Percentiles rank a stretch among this genome's conserved stretches.
Evolutionary conservation across 805 yeast genomes (phyloP).

Genomic region (Torulaspora maleeae): DNA sequence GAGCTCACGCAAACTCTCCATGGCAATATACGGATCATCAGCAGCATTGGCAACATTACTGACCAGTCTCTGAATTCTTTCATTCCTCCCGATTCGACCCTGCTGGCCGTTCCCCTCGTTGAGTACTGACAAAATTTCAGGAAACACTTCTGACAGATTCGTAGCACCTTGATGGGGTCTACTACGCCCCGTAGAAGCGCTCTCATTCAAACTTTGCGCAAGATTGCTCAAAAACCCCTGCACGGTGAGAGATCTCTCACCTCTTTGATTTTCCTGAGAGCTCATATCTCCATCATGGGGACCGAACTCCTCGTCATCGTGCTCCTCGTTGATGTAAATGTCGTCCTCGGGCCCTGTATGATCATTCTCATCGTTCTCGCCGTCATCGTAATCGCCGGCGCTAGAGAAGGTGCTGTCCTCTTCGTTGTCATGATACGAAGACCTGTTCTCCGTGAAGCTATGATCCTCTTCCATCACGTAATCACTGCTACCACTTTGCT

Average conservation of each 20-base stretch:
- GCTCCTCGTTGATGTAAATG: slow-evolving; percentile 25
- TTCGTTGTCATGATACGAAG: slow-evolving; percentile 5
- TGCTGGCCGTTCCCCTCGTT: slow-evolving; percentile 24
- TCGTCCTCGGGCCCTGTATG: slow-evolving; percentile 22
- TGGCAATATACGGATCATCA: slow-evolving; percentile 55
- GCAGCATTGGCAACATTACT: slow-evolving; percentile 28
- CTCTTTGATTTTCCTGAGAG: neutral
- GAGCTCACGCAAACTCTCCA: slow-evolving; percentile 62
- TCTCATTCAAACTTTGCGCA: slow-evolving; percentile 6
- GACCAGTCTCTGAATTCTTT: slow-evolving; percentile 27
- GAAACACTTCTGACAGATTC: slow-evolving; percentile 36
- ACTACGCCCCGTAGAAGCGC: neutral
- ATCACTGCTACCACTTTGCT: slow-evolving; percentile 12
- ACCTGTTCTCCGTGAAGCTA: slow-evolving; percentile 10
- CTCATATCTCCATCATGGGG: slow-evolving; percentile 6
- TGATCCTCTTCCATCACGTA: slow-evolving; percentile 15
- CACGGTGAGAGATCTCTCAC: slow-evolving; percentile 8
- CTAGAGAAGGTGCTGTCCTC: slow-evolving; percentile 9
- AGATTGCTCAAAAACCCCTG: slow-evolving; percentile 18
- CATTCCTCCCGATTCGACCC: slow-evolving; percentile 13
- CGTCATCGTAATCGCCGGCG: slow-evolving; percentile 16
- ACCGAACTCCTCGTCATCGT: slow-evolving; percentile 26
- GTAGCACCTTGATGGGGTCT: slow-evolving; percentile 13
- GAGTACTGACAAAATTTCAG: slow-evolving; percentile 38
- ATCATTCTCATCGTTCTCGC: slow-evolving; percentile 19